These are phyloP conservation scores for Xylaria sp. DNA, from an alignment of 2,329 filamentous ascomycete genomes.

Conservation along the genomic window DNA sequence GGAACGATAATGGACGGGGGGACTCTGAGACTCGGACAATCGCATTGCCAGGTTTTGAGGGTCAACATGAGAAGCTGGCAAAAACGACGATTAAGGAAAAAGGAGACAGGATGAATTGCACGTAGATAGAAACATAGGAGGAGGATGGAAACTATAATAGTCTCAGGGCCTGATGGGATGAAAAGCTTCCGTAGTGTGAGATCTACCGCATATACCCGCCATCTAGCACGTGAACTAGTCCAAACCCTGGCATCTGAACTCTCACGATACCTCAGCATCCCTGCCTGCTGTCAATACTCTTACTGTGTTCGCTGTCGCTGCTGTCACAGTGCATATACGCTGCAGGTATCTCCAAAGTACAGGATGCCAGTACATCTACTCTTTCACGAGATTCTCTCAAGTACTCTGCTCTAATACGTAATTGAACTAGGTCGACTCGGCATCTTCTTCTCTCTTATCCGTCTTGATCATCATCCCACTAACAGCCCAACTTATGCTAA, in stretches of 20 bases:
- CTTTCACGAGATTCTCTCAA: not conserved
- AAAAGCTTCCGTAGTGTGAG: conserved; percentile 31
- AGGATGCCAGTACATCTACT: not conserved
- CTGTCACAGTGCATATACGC: conserved; percentile 22
- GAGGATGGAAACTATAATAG: not conserved
- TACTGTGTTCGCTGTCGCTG: conserved; percentile 26
- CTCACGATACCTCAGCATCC: conserved; percentile 7
- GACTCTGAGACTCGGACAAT: conserved; percentile 22
- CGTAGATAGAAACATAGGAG: not conserved
- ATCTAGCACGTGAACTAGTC: conserved; percentile 23
- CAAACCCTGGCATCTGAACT: conserved; percentile 16
- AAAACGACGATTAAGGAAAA: not conserved
- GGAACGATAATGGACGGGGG: conserved; percentile 19
- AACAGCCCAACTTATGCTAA: not conserved
- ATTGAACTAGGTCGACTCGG: conserved; percentile 16
- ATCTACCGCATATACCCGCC: conserved; percentile 30
- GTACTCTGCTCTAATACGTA: conserved; percentile 5
- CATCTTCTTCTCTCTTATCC: conserved; percentile 19
- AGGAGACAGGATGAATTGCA: not conserved
- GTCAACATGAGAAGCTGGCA: not conserved
- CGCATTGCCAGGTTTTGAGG: conserved; percentile 9
- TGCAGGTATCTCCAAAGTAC: not conserved
- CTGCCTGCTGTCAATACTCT: conserved; percentile 3
- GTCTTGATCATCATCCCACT: conserved; percentile 29
- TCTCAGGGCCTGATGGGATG: conserved; percentile 28